These are phyloP conservation scores for Geranomyces michiganensis DNA, from an alignment of 192 early-diverging fungal species.

Conservation along the genomic window DNA sequence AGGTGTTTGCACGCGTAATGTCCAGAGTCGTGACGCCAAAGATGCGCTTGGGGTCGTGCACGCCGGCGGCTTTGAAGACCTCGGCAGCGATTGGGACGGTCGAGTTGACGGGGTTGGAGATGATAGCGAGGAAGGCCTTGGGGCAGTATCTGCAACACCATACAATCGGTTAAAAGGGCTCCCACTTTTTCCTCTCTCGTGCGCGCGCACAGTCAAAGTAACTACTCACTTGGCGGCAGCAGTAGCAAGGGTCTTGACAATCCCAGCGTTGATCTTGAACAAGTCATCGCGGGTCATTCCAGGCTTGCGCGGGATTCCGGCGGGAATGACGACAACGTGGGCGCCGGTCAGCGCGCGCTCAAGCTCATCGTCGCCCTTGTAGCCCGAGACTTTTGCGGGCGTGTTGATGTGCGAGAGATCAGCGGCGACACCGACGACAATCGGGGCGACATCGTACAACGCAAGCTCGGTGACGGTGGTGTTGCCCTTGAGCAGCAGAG, in stretches of 20 bases:
- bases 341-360: constrained; percentile 54
- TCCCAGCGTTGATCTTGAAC: constrained; percentile 73
- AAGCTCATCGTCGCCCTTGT: constrained; percentile 56
- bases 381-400: constrained; percentile 53
- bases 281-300: constrained; percentile 74
- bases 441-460: constrained; percentile 64
- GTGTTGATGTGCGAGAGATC: constrained; percentile 72
- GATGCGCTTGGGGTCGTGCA: constrained; percentile 63
- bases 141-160: constrained; percentile 67
- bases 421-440: constrained; percentile 67
- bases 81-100: constrained; percentile 70
- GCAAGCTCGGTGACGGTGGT: constrained; percentile 57
- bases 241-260: constrained; percentile 59
- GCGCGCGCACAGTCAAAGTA: too few species aligned
- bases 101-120: constrained; percentile 72
- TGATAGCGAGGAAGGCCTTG: constrained; percentile 65
- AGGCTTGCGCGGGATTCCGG: constrained; percentile 69
- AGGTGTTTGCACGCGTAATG: constrained; percentile 64
- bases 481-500: constrained; percentile 64
- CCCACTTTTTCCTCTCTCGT: too few species aligned
- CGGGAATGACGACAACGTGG: constrained; percentile 66
- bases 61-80: constrained; percentile 60
- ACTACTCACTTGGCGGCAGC: constrained; percentile 59
- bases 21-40: constrained; percentile 70
- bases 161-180: too few species aligned